A percentile compares a stretch with the other conserved stretches of the same genome.
Conservation (phyloP, 2,329 filamentous ascomycete species). For the Drechslerella stenobrocha region DNA sequence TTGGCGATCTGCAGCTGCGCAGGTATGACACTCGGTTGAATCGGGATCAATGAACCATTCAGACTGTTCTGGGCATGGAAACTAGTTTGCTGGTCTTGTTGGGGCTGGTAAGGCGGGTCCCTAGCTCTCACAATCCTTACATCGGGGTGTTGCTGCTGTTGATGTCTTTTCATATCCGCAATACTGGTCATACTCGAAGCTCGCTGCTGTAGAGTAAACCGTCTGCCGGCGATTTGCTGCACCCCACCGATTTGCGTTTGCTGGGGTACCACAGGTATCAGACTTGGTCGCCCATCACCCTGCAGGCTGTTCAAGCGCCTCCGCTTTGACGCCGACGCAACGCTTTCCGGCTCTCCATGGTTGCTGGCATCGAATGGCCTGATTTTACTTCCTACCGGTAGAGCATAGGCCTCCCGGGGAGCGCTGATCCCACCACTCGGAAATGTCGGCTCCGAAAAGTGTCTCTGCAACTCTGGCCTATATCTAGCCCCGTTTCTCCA, state of each 20-base stretch:
- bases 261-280: constrained; percentile 9
- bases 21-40: constrained; percentile 29
- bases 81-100: constrained; percentile 24
- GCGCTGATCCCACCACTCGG: constrained; percentile 7
- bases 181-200: constrained; percentile 39
- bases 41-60: constrained; percentile 29
- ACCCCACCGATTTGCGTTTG: constrained; percentile 10
- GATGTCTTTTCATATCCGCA: constrained; percentile 29
- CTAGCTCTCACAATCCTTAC: constrained; percentile 35
- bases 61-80: constrained; percentile 30
- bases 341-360: constrained; percentile 20
- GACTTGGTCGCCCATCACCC: constrained; percentile 9
- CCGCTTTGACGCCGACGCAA: constrained; percentile 36
- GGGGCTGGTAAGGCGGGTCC: constrained; percentile 37
- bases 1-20: constrained; percentile 58
- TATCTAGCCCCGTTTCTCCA: constrained; percentile 37
- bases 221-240: constrained; percentile 4
- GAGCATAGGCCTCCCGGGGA: constrained; percentile 33
- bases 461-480: constrained; percentile 33
- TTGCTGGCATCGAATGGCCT: constrained; percentile 27
- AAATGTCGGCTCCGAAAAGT: constrained; percentile 37
- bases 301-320: constrained; percentile 38
- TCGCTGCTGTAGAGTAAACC: constrained; percentile 35
- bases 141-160: constrained; percentile 20
- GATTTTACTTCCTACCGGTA: constrained; percentile 23